Evolutionary conservation across 345 rosid genomes (phyloP).

Genomic region (Salix purpurea): DNA sequence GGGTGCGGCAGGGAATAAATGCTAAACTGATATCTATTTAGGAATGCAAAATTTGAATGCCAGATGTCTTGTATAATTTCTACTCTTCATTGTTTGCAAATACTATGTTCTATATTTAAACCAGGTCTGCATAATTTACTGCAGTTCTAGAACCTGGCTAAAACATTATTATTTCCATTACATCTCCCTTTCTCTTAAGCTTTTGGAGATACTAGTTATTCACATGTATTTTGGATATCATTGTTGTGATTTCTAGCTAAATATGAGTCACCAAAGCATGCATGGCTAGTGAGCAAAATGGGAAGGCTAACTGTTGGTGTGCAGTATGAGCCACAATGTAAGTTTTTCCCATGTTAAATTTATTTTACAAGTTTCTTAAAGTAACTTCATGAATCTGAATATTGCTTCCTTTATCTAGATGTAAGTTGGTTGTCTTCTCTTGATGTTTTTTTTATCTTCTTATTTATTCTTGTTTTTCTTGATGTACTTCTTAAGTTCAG

Average conservation of each 20-base stretch:
- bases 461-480: neutral
- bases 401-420: neutral
- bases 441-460: neutral
- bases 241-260: conserved; percentile 29
- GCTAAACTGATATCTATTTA: neutral
- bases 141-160: too few relatives aligned
- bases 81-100: too few relatives aligned
- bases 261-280: conserved; percentile 59
- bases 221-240: neutral
- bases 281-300: conserved; percentile 84
- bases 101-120: too few relatives aligned
- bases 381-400: neutral
- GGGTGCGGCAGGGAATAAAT: neutral
- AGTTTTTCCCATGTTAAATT: conserved; percentile 27
- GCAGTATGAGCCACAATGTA: conserved; percentile 77
- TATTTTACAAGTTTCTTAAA: neutral
- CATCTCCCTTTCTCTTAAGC: too few relatives aligned
- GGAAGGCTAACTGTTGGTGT: conserved; percentile 81
- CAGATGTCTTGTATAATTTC: too few relatives aligned
- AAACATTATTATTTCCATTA: too few relatives aligned
- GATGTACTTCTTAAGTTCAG: neutral
- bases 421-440: neutral
- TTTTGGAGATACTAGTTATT: neutral
- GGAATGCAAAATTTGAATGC: too few relatives aligned
- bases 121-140: too few relatives aligned